phyloP scores from a whole-genome alignment of 352 stramenopile genomes.

The Pythium phragmiticola region DNA sequence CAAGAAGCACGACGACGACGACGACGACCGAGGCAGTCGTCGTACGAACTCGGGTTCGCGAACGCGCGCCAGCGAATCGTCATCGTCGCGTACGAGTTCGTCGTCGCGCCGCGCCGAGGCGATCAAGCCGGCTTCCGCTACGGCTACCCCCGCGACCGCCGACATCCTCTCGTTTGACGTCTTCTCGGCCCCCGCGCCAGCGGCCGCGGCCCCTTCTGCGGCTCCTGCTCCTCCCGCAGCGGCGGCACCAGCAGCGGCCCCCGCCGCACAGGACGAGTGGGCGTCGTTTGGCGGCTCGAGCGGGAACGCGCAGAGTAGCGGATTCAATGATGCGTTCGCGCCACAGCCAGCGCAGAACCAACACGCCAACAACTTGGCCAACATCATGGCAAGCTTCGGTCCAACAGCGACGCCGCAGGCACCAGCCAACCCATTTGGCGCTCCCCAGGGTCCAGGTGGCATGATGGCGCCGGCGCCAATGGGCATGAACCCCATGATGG shows the following conservation, averaged over 20 bases:
- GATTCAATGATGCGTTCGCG: conserved; percentile 45
- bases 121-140: conserved; percentile 20
- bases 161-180: conserved; percentile 79
- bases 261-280: conserved; percentile 69
- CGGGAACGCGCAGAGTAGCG: conserved; percentile 27
- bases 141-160: conserved; percentile 28
- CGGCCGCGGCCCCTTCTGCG: conserved; percentile 15
- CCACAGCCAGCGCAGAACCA: conserved; percentile 39
- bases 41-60: conserved; percentile 37
- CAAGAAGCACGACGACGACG: conserved; percentile 40
- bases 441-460: conserved; percentile 38
- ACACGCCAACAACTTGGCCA: conserved; percentile 77
- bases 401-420: conserved; percentile 23
- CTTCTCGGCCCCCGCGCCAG: conserved; percentile 40
- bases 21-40: conserved; percentile 37
- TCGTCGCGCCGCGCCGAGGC: conserved; percentile 37
- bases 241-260: conserved; percentile 24
- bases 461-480: conserved; percentile 34
- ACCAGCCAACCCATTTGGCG: conserved; percentile 36
- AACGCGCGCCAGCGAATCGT: conserved; percentile 23
- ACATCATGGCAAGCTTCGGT: conserved; percentile 88
- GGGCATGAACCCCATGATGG: conserved; percentile 46
- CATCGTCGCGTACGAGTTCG: conserved; percentile 24
- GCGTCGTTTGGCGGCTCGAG: conserved; percentile 64
- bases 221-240: conserved; percentile 9